Evolutionary conservation across 1,139 yeast genomes (phyloP).

Genomic region (Candida tetrigidarum): DNA sequence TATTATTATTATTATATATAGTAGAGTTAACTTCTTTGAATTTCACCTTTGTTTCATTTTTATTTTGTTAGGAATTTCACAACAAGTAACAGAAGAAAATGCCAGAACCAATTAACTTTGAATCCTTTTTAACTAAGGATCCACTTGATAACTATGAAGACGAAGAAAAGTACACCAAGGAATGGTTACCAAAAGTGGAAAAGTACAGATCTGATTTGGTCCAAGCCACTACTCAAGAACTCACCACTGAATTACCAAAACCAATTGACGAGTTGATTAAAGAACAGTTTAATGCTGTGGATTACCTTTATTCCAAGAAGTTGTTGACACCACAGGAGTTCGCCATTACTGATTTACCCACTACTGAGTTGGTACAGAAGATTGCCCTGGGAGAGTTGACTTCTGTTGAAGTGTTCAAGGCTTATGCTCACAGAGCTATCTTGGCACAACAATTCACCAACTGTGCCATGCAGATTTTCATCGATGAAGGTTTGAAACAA

Average conservation of each 20-base stretch:
- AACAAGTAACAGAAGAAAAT: too few relatives aligned
- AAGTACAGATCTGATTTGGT: slow-evolving; percentile 49
- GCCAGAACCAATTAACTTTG: slow-evolving; percentile 15
- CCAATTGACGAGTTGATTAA: slow-evolving; percentile 41
- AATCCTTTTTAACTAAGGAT: slow-evolving; percentile 22
- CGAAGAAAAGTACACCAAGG: slow-evolving; percentile 30
- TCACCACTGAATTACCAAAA: slow-evolving; percentile 44
- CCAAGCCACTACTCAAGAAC: slow-evolving; percentile 45
- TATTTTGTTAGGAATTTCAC: too few relatives aligned
- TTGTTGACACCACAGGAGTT: slow-evolving; percentile 49
- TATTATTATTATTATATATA: too few relatives aligned
- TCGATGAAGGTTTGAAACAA: slow-evolving; percentile 39
- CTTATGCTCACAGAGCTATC: slow-evolving; percentile 55
- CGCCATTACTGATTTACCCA: slow-evolving; percentile 51
- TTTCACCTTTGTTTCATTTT: too few relatives aligned
- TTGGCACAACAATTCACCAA: slow-evolving; percentile 41
- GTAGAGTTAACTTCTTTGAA: too few relatives aligned
- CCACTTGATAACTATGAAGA: slow-evolving; percentile 33
- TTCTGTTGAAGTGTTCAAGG: slow-evolving; percentile 51
- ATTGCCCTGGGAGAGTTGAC: slow-evolving; percentile 39
- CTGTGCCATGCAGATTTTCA: slow-evolving; percentile 38
- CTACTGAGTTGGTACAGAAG: slow-evolving; percentile 35
- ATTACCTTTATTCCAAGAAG: slow-evolving; percentile 45
- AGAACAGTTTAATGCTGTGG: slow-evolving; percentile 48
- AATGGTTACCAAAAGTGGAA: slow-evolving; percentile 54